Evolutionary conservation across 2,329 filamentous ascomycete genomes (phyloP).

Genomic region (Talaromyces sp.): DNA sequence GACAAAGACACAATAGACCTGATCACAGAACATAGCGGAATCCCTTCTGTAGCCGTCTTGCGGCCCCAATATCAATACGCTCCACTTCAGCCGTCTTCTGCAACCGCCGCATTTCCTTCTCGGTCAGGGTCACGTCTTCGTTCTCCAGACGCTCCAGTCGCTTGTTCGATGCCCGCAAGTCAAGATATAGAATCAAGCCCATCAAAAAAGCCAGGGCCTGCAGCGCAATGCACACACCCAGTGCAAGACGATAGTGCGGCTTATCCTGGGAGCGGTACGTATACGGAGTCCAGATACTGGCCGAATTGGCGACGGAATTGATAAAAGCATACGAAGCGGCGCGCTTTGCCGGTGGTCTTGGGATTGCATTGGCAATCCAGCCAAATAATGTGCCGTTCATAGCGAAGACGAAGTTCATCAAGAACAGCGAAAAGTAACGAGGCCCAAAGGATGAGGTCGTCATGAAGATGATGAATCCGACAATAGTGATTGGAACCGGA

Average conservation of each 20-base stretch:
- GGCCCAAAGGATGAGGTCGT: constrained; percentile 46
- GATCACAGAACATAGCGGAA: constrained; percentile 47
- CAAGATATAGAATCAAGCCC: constrained; percentile 32
- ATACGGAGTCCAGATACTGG: constrained; percentile 48
- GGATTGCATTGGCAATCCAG: constrained; percentile 48
- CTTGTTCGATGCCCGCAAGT: constrained; percentile 43
- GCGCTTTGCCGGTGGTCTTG: constrained; percentile 50
- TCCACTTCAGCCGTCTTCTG: constrained; percentile 48
- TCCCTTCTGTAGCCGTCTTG: constrained; percentile 48
- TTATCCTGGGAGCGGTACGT: constrained; percentile 38
- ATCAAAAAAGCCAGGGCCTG: constrained; percentile 29
- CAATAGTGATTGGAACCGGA: constrained; percentile 46
- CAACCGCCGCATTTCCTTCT: constrained; percentile 43
- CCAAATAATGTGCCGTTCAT: constrained; percentile 46
- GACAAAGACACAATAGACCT: neutral
- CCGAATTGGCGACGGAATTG: constrained; percentile 50
- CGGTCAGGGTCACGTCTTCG: constrained; percentile 39
- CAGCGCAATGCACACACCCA: constrained; percentile 39
- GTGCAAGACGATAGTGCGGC: constrained; percentile 36
- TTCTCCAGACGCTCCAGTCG: constrained; percentile 47
- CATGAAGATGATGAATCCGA: constrained; percentile 52
- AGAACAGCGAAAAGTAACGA: constrained; percentile 51
- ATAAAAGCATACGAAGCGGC: constrained; percentile 51
- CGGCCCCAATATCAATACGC: constrained; percentile 44
- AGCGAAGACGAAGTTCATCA: constrained; percentile 52